phyloP scores from a whole-genome alignment of 352 stramenopile genomes.

The Phytopythium oedochilum region DNA sequence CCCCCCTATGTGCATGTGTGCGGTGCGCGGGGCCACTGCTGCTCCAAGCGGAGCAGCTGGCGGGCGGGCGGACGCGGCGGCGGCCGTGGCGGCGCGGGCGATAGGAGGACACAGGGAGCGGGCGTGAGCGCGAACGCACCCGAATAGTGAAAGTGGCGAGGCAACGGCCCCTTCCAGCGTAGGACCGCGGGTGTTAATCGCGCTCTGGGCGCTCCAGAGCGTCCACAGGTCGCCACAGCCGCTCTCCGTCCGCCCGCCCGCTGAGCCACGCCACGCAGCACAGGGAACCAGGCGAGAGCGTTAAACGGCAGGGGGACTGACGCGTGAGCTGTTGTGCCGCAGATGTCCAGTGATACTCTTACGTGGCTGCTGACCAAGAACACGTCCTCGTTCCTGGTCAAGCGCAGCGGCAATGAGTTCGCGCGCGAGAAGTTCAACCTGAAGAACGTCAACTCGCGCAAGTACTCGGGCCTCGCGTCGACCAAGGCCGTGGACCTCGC shows the following conservation, averaged over 20 bases:
- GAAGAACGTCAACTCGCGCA: constrained; percentile 93
- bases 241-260: too few relatives aligned
- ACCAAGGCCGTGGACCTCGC: constrained; percentile 91
- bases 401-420: constrained; percentile 90
- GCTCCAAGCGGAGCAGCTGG: not conserved
- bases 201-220: too few relatives aligned
- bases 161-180: not conserved
- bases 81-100: not conserved
- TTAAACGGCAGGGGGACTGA: not conserved
- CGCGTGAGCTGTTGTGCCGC: not conserved
- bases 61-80: not conserved
- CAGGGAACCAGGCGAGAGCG: not conserved
- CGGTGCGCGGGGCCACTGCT: not conserved
- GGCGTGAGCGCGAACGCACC: too few relatives aligned
- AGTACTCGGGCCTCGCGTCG: constrained; percentile 95
- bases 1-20: not conserved
- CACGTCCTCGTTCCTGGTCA: constrained; percentile 95
- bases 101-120: not conserved
- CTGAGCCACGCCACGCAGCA: too few relatives aligned
- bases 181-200: not conserved
- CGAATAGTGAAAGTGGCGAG: too few relatives aligned
- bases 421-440: constrained; percentile 95
- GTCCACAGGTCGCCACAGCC: too few relatives aligned
- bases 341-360: constrained; percentile 93
- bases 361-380: constrained; percentile 96